A percentile compares a stretch with the other conserved stretches of the same genome.
Conservation (phyloP, 768 basidiomycete genomes). For the Leucocoprinus birnbaumii region DNA sequence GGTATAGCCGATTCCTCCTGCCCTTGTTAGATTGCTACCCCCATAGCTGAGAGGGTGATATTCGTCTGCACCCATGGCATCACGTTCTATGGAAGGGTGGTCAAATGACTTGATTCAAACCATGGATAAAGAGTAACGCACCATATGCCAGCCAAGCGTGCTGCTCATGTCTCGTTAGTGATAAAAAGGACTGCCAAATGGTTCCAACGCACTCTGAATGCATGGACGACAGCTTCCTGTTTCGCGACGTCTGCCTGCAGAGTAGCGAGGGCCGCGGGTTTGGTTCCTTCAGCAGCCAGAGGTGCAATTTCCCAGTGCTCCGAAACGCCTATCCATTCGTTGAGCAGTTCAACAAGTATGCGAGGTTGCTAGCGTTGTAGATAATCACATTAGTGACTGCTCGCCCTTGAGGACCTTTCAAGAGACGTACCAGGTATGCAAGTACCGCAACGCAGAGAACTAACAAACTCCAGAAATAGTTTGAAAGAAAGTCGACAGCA, state of each 20-base stretch:
- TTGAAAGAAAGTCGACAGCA: neutral
- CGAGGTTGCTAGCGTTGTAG: neutral
- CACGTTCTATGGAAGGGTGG: constrained; percentile 53
- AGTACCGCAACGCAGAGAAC: constrained; percentile 5
- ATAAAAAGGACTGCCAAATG: too few species aligned
- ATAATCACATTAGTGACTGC: constrained; percentile 13
- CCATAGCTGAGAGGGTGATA: constrained; percentile 79
- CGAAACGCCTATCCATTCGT: constrained; percentile 38
- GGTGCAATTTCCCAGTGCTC: constrained; percentile 33
- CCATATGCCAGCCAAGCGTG: constrained; percentile 88
- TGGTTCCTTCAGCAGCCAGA: constrained; percentile 12
- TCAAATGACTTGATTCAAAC: neutral
- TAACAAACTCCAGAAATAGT: constrained; percentile 7
- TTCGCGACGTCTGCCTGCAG: constrained; percentile 55
- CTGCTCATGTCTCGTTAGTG: constrained; percentile 33
- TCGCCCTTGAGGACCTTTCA: neutral
- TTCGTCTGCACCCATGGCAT: constrained; percentile 92
- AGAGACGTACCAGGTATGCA: constrained; percentile 11
- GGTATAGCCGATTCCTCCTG: constrained; percentile 86
- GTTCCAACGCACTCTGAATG: constrained; percentile 63
- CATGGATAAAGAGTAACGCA: constrained; percentile 25
- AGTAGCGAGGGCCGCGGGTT: constrained; percentile 12
- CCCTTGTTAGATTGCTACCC: constrained; percentile 76
- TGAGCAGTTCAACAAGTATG: constrained; percentile 23
- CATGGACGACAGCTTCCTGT: constrained; percentile 68